phyloP scores from a whole-genome alignment of 345 rosid genomes.

The Citrus inodora region DNA sequence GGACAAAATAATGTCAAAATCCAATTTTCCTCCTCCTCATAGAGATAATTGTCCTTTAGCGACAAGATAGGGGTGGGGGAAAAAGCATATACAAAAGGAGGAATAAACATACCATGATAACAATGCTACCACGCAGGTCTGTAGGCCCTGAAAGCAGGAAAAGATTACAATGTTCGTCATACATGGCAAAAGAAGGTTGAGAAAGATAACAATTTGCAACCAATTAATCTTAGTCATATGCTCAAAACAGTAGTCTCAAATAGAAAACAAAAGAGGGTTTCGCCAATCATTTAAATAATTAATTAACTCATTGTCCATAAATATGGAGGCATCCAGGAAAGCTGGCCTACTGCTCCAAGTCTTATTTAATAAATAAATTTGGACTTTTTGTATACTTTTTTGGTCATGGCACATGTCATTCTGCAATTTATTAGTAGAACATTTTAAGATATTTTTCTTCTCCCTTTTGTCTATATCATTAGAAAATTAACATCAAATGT shows the following conservation, averaged over 20 bases:
- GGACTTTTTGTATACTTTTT: neutral
- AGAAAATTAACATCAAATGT: neutral
- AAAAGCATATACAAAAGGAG: neutral
- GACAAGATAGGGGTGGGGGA: neutral
- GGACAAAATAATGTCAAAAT: neutral
- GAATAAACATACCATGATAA: constrained; percentile 67
- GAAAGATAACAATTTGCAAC: constrained; percentile 6
- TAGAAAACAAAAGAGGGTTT: neutral
- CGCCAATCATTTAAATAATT: neutral
- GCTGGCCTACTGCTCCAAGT: neutral
- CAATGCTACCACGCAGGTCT: constrained; percentile 87
- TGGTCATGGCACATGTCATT: neutral
- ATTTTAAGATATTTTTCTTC: neutral
- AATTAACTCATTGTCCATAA: neutral
- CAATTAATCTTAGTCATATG: neutral
- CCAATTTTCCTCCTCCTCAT: neutral
- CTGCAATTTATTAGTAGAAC: neutral
- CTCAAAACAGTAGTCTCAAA: neutral
- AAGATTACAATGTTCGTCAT: constrained; percentile 26
- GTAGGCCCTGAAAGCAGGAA: constrained; percentile 76
- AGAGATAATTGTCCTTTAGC: neutral
- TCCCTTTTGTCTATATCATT: neutral
- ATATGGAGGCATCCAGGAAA: neutral
- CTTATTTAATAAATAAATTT: neutral
- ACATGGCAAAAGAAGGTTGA: constrained; percentile 7